Base-by-base conservation (phyloP, 345 rosid genomes). In the Camelina hispida region DNA sequence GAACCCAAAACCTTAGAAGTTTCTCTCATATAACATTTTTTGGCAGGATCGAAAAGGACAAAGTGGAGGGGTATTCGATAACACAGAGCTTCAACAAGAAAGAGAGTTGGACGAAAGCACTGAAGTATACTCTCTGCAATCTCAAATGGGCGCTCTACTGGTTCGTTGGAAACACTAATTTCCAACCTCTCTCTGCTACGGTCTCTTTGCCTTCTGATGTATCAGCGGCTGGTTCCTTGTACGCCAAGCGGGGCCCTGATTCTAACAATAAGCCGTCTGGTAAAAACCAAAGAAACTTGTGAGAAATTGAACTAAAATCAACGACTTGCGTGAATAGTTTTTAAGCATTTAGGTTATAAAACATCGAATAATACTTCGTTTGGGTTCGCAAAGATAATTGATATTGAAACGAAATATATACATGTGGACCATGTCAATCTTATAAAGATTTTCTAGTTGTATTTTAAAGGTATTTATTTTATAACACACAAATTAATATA, bases 21-120 rank as follows among this genome's bases (percentile, higher is more conserved):
- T 16, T 58, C 58, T 59, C 35, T 59, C 35, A 57, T 58, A 23
- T n/a, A 18, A 34, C 12, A 6, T 17, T 0, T 3, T 13, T 62
- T 54, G 67, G 80, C 88, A 95, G 99, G 88, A 90, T 95, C 23
- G 96, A 95, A 66, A 90, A 87, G 64, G 99, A 95, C 83, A 90
- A 87, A 83, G 94, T 95, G 43, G 96, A 87, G 76, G 84, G 77
- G 73, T 87, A 89, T 79, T 89, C 97, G 2, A 95, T 95, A 57
- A 90, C 96, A 0, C 97, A 89, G 70, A 95, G 98, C 87, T 92
- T 90, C 86, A 92, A 89, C 55, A 95, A 95, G 84, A 93, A 84
- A 76, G 99, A 92, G 85, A 90, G 89, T 66, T 95, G 99, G 99
- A 94, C 99, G 44, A 95, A 90, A 83, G 98, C 99, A 57, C 85